Conservation (phyloP, 495 filamentous ascomycete genomes). For the Viridothelium virens region DNA sequence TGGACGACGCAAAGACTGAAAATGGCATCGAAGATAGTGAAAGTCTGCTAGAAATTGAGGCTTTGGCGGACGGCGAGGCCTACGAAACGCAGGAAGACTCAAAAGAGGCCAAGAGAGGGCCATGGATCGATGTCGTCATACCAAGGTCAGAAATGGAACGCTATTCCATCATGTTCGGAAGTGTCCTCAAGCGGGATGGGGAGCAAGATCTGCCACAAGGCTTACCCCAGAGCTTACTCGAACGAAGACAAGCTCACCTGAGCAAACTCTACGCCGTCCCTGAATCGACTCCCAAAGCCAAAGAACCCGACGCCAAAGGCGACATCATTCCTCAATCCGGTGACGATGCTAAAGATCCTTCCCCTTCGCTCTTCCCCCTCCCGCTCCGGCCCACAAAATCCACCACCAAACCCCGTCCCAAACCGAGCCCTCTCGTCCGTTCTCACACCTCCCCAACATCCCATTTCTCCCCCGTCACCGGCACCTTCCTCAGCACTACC, state of each 20-base stretch:
- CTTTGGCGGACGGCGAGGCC: not conserved
- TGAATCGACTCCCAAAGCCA: not conserved
- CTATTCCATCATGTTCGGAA: constrained; percentile 92
- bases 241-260: constrained; percentile 49
- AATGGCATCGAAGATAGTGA: not conserved
- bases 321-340: not conserved
- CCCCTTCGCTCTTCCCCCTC: not conserved
- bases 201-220: constrained; percentile 17
- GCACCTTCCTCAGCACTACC: not conserved
- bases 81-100: not conserved
- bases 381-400: constrained; percentile 2
- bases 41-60: not conserved
- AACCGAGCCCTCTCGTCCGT: not conserved
- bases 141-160: constrained; percentile 74
- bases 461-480: not conserved
- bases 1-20: not conserved
- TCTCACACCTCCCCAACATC: not conserved
- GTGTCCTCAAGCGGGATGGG: constrained; percentile 49
- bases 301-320: not conserved
- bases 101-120: not conserved
- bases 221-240: constrained; percentile 48
- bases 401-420: not conserved
- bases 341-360: not conserved
- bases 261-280: not conserved
- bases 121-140: constrained; percentile 66